Conservation (phyloP, 2,329 filamentous ascomycete species). For the Ophiostoma triangulosporum region DNA sequence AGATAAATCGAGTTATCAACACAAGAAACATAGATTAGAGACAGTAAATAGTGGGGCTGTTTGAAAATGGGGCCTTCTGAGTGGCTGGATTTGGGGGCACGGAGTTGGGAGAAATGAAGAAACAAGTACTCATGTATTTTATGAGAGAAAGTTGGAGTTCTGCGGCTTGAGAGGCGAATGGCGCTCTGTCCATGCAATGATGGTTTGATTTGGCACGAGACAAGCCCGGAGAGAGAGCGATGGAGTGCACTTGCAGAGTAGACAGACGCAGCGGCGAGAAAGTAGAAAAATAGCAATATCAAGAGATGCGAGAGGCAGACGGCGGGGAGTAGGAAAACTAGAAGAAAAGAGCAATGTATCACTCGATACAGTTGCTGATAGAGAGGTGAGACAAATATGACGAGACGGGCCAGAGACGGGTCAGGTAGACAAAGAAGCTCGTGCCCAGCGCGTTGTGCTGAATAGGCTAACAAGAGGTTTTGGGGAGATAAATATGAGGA, state of each 20-base stretch:
- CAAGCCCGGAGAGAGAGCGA: background rate
- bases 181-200: background rate
- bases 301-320: no score
- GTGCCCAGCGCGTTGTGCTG: no score
- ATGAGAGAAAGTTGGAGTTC: background rate
- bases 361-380: no score
- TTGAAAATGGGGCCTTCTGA: background rate
- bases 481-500: no score
- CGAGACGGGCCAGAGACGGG: background rate
- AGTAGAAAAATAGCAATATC: background rate
- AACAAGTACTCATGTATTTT: background rate
- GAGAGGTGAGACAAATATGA: background rate
- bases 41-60: background rate
- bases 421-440: no score
- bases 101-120: background rate
- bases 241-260: background rate
- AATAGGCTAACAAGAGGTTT: no score
- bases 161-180: background rate
- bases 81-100: background rate
- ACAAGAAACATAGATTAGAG: background rate
- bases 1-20: background rate
- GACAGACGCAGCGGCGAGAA: background rate
- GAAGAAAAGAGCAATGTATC: background rate
- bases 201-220: background rate
- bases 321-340: background rate